Base-by-base conservation (phyloP, 2,329 filamentous ascomycete genomes). In the Fusarium sp. region DNA sequence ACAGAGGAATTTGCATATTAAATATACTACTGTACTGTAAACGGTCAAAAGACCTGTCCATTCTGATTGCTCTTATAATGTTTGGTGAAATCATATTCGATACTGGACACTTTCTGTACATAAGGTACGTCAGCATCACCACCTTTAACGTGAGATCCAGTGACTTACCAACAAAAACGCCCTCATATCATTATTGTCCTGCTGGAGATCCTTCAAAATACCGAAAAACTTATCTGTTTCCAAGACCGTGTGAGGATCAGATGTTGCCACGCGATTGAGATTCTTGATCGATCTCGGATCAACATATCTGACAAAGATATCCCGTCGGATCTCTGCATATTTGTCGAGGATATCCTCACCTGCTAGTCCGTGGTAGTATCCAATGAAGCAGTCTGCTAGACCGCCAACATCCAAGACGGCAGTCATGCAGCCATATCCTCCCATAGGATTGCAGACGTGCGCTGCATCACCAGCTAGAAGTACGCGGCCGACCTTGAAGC, bases 261-360 rank as follows among this genome's bases (percentile, higher is more conserved):
- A 65, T 10, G 38, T 62, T 2, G 62, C 62, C 14, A 65, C 62
- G 4, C 62, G 62, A 8, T 65, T 51, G 5, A 65, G 22, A 17
- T 65, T 62, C 32, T 65, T 65, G 17, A 65, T 62, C 11, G 62
- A 65, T 13, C 62, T 26, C 2, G 62, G 62, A 44, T 65, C 45
- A 1, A 65, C 62, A 10, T 62, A 65, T 41, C 6, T 62, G 7
- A 65, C 32, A 50, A 65, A 65, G 6, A 65, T 65, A 3, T 62
- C 57, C 1, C 45, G 30, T n/a, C 62, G 10, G 10, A 65, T 12
- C 8, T 62, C 5, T 11, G 62, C 62, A 20, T 65, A 65, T 12
- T 10, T 52, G 0, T 62, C 26, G 8, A 65, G 38, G 4, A 65
- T 51, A 8, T 24, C 12, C 1, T 52, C 45, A 3, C n/a, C 17